Percentiles rank a stretch among this genome's conserved stretches.
phyloP scores from a whole-genome alignment of 2,329 filamentous ascomycete genomes.

The Aspergillus japonicus region DNA sequence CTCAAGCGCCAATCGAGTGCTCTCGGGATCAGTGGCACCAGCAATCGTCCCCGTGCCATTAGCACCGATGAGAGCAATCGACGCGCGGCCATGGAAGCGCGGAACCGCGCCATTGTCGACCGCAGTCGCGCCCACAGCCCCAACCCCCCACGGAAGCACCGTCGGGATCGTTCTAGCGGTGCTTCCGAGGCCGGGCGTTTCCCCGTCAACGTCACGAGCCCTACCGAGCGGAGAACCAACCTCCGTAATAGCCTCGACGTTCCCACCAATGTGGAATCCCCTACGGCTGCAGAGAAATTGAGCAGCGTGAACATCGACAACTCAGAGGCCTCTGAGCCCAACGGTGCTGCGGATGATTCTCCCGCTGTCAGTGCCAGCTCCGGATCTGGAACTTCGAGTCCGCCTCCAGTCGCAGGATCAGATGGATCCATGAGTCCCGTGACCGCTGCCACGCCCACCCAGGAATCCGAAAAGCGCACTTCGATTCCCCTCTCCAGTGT shows the following conservation, averaged over 20 bases:
- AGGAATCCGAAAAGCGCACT: conserved; percentile 60
- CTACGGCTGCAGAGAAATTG: conserved; percentile 38
- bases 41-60: conserved; percentile 73
- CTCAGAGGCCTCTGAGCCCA: conserved; percentile 36
- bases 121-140: conserved; percentile 75
- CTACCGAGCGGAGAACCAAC: conserved; percentile 51
- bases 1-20: conserved; percentile 69
- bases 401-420: conserved; percentile 30
- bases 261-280: conserved; percentile 58
- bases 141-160: conserved; percentile 54
- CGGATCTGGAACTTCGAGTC: conserved; percentile 28
- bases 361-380: conserved; percentile 24
- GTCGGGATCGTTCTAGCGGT: conserved; percentile 74
- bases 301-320: conserved; percentile 26
- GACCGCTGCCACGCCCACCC: conserved; percentile 29
- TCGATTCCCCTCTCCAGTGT: conserved; percentile 58
- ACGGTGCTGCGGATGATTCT: conserved; percentile 42
- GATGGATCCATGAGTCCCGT: conserved; percentile 36
- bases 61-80: conserved; percentile 95
- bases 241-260: conserved; percentile 76
- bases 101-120: conserved; percentile 72
- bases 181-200: conserved; percentile 76
- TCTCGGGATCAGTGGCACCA: conserved; percentile 50
- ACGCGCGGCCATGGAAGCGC: conserved; percentile 89
- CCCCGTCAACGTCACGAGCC: conserved; percentile 71